Conservation (phyloP, 2,329 filamentous ascomycete species). For the Lasiodiplodia theobromae region DNA sequence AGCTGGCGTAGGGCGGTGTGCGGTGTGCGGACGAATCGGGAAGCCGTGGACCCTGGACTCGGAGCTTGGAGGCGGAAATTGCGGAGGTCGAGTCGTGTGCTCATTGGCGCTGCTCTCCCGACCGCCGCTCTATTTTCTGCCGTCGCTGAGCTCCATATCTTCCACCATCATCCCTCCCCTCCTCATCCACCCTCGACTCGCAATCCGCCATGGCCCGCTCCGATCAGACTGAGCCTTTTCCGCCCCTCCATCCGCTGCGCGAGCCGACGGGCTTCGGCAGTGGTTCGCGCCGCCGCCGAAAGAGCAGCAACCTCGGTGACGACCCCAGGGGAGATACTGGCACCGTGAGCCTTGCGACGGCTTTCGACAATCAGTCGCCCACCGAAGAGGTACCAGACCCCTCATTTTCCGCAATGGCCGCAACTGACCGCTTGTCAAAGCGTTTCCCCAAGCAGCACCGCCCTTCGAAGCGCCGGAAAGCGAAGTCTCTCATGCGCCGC, state of each 20-base stretch:
- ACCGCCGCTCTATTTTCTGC: conserved; percentile 21
- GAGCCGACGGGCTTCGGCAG: conserved; percentile 10
- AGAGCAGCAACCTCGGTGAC: conserved; percentile 29
- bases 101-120: not conserved
- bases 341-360: conserved; percentile 26
- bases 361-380: conserved; percentile 24
- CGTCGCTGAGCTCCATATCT: conserved; percentile 16
- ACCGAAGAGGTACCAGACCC: conserved; percentile 11
- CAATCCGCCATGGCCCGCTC: conserved; percentile 24
- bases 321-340: conserved; percentile 29
- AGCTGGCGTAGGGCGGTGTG: not conserved
- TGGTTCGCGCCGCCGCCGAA: conserved; percentile 23
- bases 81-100: conserved; percentile 24
- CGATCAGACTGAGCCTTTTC: conserved; percentile 29
- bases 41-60: not conserved
- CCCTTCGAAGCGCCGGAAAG: conserved; percentile 56
- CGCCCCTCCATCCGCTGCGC: conserved; percentile 11
- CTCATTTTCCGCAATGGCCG: conserved; percentile 7
- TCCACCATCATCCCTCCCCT: conserved; percentile 16
- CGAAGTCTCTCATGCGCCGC: conserved; percentile 53
- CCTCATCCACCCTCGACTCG: not conserved
- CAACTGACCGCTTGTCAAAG: conserved; percentile 33
- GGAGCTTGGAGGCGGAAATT: conserved; percentile 11
- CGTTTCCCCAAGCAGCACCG: conserved; percentile 38
- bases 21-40: not conserved